Evolutionary conservation across 306 rosid species (phyloP).

Genomic region (Vicia villosa): DNA sequence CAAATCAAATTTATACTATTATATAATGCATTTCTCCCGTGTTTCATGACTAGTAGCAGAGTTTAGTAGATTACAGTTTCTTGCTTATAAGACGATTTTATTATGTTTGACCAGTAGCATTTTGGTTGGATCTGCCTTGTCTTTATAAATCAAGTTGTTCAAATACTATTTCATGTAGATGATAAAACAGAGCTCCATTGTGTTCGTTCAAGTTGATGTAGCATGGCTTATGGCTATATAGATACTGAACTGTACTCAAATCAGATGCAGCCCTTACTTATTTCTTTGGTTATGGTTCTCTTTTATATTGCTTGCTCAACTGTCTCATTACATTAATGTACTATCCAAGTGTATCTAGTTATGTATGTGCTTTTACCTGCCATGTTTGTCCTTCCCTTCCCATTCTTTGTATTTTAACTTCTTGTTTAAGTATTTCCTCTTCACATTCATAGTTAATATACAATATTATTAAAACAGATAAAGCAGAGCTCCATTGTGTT

Average conservation of each 20-base stretch:
- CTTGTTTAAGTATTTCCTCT: conserved; percentile 7
- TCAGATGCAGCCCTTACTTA: conserved; percentile 35
- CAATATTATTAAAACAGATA: no score
- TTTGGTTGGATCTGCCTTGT: conserved; percentile 27
- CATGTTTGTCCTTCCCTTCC: conserved; percentile 10
- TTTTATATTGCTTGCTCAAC: not conserved
- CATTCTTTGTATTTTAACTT: conserved; percentile 1
- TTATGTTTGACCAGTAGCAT: conserved; percentile 1
- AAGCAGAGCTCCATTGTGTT: not conserved
- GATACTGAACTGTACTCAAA: conserved; percentile 28
- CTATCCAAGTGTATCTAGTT: conserved; percentile 1
- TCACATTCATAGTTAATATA: conserved; percentile 12
- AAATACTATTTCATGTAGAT: not conserved
- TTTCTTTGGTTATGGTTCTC: not conserved
- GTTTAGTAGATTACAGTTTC: not conserved
- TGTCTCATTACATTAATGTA: conserved; percentile 17
- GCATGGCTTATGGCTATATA: conserved; percentile 22
- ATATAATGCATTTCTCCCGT: not conserved
- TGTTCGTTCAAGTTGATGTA: not conserved
- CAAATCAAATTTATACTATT: not conserved
- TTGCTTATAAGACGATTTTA: conserved; percentile 9
- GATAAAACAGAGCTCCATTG: not conserved
- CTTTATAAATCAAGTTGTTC: conserved; percentile 20
- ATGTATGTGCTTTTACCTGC: not conserved
- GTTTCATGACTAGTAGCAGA: conserved; percentile 12